phyloP scores from a whole-genome alignment of 331 rosid genomes.

The Acacia pycnantha region DNA sequence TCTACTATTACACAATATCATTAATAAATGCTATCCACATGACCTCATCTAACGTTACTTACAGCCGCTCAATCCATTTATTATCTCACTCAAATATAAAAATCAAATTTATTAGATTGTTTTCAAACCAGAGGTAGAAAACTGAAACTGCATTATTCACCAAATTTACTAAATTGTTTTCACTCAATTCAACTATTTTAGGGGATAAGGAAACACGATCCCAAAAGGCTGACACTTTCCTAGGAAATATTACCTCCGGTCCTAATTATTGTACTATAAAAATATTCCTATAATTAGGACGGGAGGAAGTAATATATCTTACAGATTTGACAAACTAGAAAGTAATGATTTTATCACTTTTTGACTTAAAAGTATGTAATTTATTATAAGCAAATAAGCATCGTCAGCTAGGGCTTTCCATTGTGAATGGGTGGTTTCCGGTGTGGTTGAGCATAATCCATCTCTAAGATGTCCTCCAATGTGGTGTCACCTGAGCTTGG shows the following conservation, averaged over 20 bases:
- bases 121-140: neutral
- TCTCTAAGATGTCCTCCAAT: slow-evolving; percentile 54
- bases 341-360: neutral
- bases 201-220: neutral
- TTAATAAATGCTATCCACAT: neutral
- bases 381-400: neutral
- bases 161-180: neutral
- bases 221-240: neutral
- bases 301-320: no score
- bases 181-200: slow-evolving; percentile 4
- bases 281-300: no score
- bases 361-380: neutral
- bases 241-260: no score
- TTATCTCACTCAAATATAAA: neutral
- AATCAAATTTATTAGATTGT: neutral
- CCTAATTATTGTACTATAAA: no score
- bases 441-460: slow-evolving; percentile 95
- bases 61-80: neutral
- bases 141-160: neutral
- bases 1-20: slow-evolving; percentile 4
- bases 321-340: slow-evolving; percentile 1
- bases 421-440: slow-evolving; percentile 94
- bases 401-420: slow-evolving; percentile 44
- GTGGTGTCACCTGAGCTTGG: slow-evolving; percentile 37
- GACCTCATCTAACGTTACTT: neutral